Percentiles rank a stretch among this genome's conserved stretches.
phyloP scores from a whole-genome alignment of 768 basidiomycete species.

The Hysterangium stoloniferum region DNA sequence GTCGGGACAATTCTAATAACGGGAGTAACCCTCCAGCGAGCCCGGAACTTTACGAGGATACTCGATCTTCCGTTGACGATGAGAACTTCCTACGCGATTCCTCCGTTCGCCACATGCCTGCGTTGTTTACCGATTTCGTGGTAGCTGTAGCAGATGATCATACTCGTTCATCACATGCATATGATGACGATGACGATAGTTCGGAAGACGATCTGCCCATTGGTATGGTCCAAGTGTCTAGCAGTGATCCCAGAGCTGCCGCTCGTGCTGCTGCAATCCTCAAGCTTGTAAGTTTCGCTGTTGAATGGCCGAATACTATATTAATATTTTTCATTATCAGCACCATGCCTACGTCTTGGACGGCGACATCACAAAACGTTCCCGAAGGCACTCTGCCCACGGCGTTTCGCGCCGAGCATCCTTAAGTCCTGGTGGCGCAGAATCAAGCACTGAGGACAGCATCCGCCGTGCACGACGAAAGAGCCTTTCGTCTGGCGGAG shows the following conservation, averaged over 20 bases:
- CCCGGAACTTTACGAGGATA: too few species aligned
- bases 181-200: conserved; percentile 9
- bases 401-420: conserved; percentile 23
- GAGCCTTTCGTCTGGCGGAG: neutral
- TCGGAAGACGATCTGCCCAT: conserved; percentile 22
- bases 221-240: conserved; percentile 77
- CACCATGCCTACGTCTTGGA: conserved; percentile 84
- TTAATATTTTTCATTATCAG: conserved; percentile 28
- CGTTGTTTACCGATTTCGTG: too few species aligned
- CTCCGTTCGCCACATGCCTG: too few species aligned
- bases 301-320: conserved; percentile 4
- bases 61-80: too few species aligned
- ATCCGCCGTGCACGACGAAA: neutral
- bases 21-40: too few species aligned
- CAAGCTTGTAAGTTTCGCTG: conserved; percentile 55
- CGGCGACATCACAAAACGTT: conserved; percentile 31
- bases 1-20: too few species aligned
- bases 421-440: neutral
- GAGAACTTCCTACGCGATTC: too few species aligned
- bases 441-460: neutral
- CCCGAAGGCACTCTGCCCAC: conserved; percentile 21
- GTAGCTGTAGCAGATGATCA: too few species aligned
- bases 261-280: conserved; percentile 91
- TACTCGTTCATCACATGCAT: neutral
- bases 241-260: conserved; percentile 77